Conservation (phyloP, 257 asterid species). For the Verbascum thapsus region DNA sequence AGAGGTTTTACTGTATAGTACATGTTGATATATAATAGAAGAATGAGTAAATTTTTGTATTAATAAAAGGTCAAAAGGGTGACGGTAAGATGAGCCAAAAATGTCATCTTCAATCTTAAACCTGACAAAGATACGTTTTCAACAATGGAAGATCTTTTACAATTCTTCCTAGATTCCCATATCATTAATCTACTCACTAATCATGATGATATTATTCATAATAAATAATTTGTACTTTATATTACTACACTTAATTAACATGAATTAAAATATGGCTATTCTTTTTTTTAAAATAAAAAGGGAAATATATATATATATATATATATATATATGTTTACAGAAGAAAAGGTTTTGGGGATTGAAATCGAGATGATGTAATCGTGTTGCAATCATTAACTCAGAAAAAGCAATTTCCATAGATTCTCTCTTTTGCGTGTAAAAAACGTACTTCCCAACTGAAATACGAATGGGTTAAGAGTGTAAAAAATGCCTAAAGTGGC, state of each 20-base stretch:
- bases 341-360: conserved; percentile 9
- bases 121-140: conserved; percentile 34
- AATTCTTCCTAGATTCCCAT: conserved; percentile 18
- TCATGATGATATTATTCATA: too few species aligned
- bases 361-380: conserved; percentile 33
- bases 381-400: conserved; percentile 43
- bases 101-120: conserved; percentile 30
- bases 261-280: neutral
- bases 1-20: too few species aligned
- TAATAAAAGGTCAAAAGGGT: neutral
- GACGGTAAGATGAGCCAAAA: conserved; percentile 32
- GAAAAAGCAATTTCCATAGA: conserved; percentile 39
- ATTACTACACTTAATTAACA: too few species aligned
- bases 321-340: too few species aligned
- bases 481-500: conserved; percentile 38
- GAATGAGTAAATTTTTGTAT: too few species aligned
- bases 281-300: neutral
- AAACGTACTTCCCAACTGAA: conserved; percentile 34
- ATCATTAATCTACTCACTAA: conserved; percentile 13
- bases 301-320: too few species aligned
- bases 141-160: conserved; percentile 33
- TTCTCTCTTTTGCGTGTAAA: conserved; percentile 46
- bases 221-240: too few species aligned
- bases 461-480: conserved; percentile 26
- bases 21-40: neutral